phyloP scores from a whole-genome alignment of 176 grass and related monocot species.

The Poa pratensis region DNA sequence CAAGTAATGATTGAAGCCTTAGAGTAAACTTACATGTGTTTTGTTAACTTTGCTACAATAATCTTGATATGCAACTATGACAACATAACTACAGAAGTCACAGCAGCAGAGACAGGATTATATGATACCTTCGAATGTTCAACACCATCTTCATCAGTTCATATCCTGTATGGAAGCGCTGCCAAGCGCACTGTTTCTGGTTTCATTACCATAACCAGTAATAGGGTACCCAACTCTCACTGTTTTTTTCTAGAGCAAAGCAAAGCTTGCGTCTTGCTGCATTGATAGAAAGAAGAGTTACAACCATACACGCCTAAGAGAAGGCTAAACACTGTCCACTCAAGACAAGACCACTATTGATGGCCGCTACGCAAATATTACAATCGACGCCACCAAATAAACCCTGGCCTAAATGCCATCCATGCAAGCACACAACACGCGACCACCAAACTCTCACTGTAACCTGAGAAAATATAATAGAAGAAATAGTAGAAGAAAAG shows the following conservation, averaged over 20 bases:
- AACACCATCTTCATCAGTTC: constrained; percentile 89
- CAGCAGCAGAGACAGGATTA: constrained; percentile 10
- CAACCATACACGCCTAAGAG: too few relatives aligned
- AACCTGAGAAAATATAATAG: constrained; percentile 32
- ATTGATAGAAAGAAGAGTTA: too few relatives aligned
- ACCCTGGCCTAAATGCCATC: too few relatives aligned
- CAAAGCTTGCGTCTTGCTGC: too few relatives aligned
- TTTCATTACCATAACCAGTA: constrained; percentile 96
- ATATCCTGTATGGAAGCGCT: constrained; percentile 65
- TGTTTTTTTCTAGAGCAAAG: too few relatives aligned
- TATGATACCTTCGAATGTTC: constrained; percentile 89
- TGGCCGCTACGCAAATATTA: too few relatives aligned
- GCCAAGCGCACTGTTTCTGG: constrained; percentile 78
- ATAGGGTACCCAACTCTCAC: constrained; percentile 58
- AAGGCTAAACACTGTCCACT: too few relatives aligned
- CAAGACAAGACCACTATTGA: too few relatives aligned
- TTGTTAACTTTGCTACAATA: constrained; percentile 10
- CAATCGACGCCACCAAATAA: too few relatives aligned
- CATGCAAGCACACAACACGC: too few relatives aligned
- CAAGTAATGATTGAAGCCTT: background rate
- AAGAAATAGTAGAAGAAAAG: background rate
- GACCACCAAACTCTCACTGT: constrained; percentile 44
- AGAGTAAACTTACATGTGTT: constrained; percentile 1
- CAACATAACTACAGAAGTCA: background rate
- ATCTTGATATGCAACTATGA: constrained; percentile 23